Base-by-base conservation (phyloP, 192 early-diverging fungal species). In the Backusella luteola region DNA sequence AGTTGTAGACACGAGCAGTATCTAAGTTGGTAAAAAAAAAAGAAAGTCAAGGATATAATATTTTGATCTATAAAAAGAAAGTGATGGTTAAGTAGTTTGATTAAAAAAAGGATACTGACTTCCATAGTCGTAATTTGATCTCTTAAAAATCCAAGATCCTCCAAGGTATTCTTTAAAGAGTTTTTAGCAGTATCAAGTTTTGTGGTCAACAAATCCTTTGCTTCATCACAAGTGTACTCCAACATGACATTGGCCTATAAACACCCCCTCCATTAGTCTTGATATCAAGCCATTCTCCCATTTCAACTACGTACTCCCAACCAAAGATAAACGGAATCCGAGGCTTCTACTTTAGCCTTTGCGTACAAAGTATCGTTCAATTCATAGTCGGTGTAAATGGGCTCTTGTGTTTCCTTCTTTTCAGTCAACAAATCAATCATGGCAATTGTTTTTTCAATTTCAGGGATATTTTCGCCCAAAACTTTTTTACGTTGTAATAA, bases 71-170 rank as follows among this genome's bases (percentile, higher is more conserved):
- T 38, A 19, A 23, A 36, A 63, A 44, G 36, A 53, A 35, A 19
- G 11, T 29, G 15, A 11, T 71, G 49, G 21, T 29, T 21, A 53
- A 38, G 46, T 49, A 17, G 46, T 49, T 49, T 49, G 5, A 21
- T 79, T 23, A 72, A 49, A 35, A 85, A 84, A 83, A 81, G 80
- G 83, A 86, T 85, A 87, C 83, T 95, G 84, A 95, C 98, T 81
- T 99, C 98, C 96, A 99, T 98, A n/a, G 96, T 98, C 0, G 98
- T 99, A 83, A 99, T 96, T 84, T 99, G 98, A 74, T 97, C 96
- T 73, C 94, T 88, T 84, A 99, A 77, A 77, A 96, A 99, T 79
- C 92, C 93, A 19, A 97, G 85, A 84, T 99, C 97, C 80, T 99
- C 96, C 3, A 90, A 85, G 0, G 94, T 90, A 63, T 96, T 90